These are phyloP conservation scores for Metarhizium guizhouense DNA, from an alignment of 2,329 filamentous ascomycete genomes.

Conservation along the genomic window DNA sequence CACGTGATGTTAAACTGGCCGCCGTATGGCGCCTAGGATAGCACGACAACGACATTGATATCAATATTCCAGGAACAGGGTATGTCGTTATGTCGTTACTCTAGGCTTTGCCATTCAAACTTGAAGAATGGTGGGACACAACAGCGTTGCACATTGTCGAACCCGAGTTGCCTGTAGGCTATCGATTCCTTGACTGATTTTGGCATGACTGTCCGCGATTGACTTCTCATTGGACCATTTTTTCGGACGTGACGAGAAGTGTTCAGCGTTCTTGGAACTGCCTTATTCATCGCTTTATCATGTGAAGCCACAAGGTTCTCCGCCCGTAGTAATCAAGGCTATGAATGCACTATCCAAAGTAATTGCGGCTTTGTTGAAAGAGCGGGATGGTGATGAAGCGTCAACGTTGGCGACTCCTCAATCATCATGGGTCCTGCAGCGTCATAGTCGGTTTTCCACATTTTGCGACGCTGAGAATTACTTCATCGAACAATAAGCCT, in stretches of 20 bases:
- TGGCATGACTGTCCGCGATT: background rate
- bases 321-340: background rate
- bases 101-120: background rate
- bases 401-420: too few species aligned
- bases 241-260: background rate
- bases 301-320: background rate
- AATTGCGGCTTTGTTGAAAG: background rate
- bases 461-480: too few species aligned
- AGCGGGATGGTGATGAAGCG: too few species aligned
- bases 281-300: background rate
- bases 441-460: too few species aligned
- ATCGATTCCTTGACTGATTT: background rate
- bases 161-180: background rate
- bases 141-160: background rate
- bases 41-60: too few species aligned
- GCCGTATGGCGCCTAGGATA: too few species aligned
- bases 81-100: background rate
- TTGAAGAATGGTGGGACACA: background rate
- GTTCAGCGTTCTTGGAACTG: background rate
- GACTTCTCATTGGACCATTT: background rate
- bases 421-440: too few species aligned
- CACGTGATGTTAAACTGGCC: too few species aligned
- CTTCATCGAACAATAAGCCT: too few species aligned
- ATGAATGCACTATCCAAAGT: background rate
- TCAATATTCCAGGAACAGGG: too few species aligned